Evolutionary conservation across 768 basidiomycete species (phyloP), one percentile per base, ranked within the genome.

Genomic region (Pholiota molesta): DNA sequence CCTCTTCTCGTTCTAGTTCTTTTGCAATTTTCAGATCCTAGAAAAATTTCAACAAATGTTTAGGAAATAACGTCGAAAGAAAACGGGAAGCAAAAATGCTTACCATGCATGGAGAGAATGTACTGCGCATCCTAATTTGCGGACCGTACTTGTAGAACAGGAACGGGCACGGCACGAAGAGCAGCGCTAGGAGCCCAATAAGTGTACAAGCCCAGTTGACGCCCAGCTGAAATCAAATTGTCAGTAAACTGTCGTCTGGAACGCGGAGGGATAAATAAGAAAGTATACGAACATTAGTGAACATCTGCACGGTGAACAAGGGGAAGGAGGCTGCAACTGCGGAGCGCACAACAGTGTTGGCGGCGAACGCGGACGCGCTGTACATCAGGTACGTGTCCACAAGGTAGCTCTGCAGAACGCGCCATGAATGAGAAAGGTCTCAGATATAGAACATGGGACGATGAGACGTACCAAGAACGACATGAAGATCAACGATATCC

Each of bases 101-200:
- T 69, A 81, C 80, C 29, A 78, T 69, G 64, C 82, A 83, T 7
- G 82, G 83, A 0, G 88, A 85, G 64, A 85, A 89, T 62, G 74
- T 82, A 66, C 86, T 88, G 61, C 77, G 76, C 17, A 74, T 69
- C 8, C 90, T 78, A 57, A 92, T 85, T 39, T 69, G 68, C 1
- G 84, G 72, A 2, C 91, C 90, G 71, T 85, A 91, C 60, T 81
- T 83, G 74, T 86, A 89, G 77, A 92, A 91, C 33, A 89, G 67
- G 75, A 89, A 86, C 0, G 90, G 89, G 49, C 81, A 83, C 1
- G 90, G 90, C 0, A 83, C 78, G 37, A 89, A 82, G 17, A 88
- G 62, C 2, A 89, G 73, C 0, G 79, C 79, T 26, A 91, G 67
- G 57, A 84, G 75, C 7, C 83, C 89, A 16, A 90, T 76, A 19